These are phyloP conservation scores for Avena insularis DNA, from an alignment of 176 grass and related monocot species.

Conservation along the genomic window DNA sequence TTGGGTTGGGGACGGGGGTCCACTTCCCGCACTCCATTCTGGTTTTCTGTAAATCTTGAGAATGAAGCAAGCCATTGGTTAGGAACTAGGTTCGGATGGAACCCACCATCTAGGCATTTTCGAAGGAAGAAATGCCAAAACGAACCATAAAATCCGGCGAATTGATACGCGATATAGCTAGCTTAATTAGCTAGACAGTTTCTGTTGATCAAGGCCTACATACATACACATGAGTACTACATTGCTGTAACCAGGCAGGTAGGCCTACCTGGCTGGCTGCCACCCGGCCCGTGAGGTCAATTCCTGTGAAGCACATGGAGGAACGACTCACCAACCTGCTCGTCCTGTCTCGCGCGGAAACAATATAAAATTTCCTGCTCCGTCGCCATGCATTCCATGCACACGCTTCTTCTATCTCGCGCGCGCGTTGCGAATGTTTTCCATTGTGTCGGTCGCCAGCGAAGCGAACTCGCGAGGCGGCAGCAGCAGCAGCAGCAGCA, in stretches of 20 bases:
- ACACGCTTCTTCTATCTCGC: conserved; percentile 15
- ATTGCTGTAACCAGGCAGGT: background rate
- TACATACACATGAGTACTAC: background rate
- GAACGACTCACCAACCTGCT: conserved; percentile 29
- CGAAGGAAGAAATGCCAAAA: background rate
- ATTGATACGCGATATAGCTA: background rate
- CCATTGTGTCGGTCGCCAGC: conserved; percentile 52
- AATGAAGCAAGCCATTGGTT: conserved; percentile 45
- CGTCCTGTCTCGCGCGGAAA: conserved; percentile 31
- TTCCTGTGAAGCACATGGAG: conserved; percentile 39
- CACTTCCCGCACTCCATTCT: background rate
- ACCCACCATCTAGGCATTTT: conserved; percentile 35
- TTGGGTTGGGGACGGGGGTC: background rate
- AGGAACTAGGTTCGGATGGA: conserved; percentile 35
- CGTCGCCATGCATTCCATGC: conserved; percentile 22
- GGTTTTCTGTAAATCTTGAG: conserved; percentile 39
- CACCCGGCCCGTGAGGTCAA: conserved; percentile 17
- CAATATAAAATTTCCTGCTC: background rate
- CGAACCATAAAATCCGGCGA: background rate
- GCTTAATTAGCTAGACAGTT: background rate
- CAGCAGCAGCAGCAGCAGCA: too few relatives aligned
- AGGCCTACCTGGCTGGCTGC: background rate
- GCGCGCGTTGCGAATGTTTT: too few relatives aligned
- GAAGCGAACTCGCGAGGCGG: conserved; percentile 21
- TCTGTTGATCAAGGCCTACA: background rate